phyloP scores from a whole-genome alignment of 805 yeast genomes.

The Kodamaea nitidulidarum region DNA sequence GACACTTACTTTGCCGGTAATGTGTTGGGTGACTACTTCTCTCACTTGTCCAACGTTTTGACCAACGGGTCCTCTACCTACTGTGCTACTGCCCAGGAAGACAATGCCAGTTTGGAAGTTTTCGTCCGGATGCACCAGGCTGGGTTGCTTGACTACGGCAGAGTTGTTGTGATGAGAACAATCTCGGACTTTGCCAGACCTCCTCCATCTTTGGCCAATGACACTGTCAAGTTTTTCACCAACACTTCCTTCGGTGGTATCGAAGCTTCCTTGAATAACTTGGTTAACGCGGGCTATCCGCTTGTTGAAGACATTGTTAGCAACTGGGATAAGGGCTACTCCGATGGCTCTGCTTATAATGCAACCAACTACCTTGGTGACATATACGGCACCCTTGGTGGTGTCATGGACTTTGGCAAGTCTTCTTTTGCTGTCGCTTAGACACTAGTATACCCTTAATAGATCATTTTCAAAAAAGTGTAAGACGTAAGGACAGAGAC shows the following conservation, averaged over 20 bases:
- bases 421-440: constrained; percentile 21
- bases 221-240: constrained; percentile 49
- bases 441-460: neutral
- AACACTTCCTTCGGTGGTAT: constrained; percentile 50
- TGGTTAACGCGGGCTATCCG: constrained; percentile 52
- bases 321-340: constrained; percentile 44
- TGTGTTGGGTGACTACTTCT: constrained; percentile 46
- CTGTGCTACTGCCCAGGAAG: constrained; percentile 65
- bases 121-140: constrained; percentile 49
- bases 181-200: constrained; percentile 57
- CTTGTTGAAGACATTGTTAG: constrained; percentile 48
- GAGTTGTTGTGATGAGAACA: constrained; percentile 58
- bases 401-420: constrained; percentile 38
- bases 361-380: constrained; percentile 61
- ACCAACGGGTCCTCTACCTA: constrained; percentile 58
- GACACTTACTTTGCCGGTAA: constrained; percentile 60
- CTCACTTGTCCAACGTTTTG: constrained; percentile 43
- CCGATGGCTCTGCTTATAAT: constrained; percentile 28
- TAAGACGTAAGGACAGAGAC: too few species aligned
- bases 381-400: constrained; percentile 51
- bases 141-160: constrained; percentile 53
- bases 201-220: constrained; percentile 41
- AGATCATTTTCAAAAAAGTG: neutral
- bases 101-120: constrained; percentile 61
- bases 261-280: constrained; percentile 45